A percentile compares a stretch with the other conserved stretches of the same genome.
Evolutionary conservation across 2,329 filamentous ascomycete genomes (phyloP).

Genomic region (Claviceps sp.): DNA sequence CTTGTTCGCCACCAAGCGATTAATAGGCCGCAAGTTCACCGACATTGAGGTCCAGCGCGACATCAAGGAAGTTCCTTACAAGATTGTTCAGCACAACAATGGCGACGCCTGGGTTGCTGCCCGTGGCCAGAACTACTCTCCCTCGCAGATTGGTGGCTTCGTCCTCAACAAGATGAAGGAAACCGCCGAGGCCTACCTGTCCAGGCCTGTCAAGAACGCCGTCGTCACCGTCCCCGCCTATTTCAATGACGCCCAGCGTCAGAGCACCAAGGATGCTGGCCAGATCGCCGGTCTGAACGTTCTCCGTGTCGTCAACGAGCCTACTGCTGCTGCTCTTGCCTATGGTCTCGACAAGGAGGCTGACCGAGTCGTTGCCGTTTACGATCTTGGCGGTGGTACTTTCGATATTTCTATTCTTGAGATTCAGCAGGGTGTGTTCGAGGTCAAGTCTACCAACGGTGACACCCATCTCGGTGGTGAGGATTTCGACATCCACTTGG

Average conservation of each 20-base stretch:
- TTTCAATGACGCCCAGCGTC: conserved; percentile 97
- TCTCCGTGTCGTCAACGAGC: conserved; percentile 95
- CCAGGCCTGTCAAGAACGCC: conserved; percentile 85
- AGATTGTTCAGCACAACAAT: conserved; percentile 94
- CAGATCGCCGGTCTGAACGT: conserved; percentile 94
- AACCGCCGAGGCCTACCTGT: conserved; percentile 85
- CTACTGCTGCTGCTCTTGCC: conserved; percentile 85
- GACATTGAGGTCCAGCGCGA: conserved; percentile 91
- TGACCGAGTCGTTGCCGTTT: conserved; percentile 83
- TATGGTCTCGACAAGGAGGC: conserved; percentile 94
- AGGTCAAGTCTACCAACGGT: conserved; percentile 98
- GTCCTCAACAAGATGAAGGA: conserved; percentile 98
- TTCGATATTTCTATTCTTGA: conserved; percentile 98
- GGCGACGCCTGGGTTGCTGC: conserved; percentile 94
- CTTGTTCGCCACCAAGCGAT: conserved; percentile 94
- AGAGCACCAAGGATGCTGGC: conserved; percentile 95
- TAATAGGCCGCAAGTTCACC: conserved; percentile 95
- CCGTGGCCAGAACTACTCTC: conserved; percentile 89
- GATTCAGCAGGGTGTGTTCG: conserved; percentile 95
- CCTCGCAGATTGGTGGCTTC: conserved; percentile 96
- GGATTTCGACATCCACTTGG: conserved; percentile 91
- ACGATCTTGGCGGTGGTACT: conserved; percentile 95
- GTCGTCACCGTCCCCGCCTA: conserved; percentile 95
- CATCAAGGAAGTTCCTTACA: conserved; percentile 95
- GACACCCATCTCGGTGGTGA: conserved; percentile 97